Percentiles rank a stretch among this genome's conserved stretches.
phyloP scores from a whole-genome alignment of 2,329 filamentous ascomycete species.

The Huntiella savannae region DNA sequence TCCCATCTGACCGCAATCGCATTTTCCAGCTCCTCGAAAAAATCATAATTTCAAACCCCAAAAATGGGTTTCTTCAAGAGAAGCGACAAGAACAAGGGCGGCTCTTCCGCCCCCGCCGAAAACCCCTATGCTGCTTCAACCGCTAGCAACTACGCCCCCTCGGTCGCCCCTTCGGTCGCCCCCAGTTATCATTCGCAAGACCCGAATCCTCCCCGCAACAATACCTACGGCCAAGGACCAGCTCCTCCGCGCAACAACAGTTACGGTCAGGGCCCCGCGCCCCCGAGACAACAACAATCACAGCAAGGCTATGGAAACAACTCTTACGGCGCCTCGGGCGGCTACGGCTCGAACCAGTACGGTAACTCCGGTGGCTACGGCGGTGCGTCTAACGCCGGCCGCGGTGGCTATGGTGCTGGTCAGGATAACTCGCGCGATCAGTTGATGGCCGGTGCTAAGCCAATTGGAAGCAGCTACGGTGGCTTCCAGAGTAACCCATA shows the following conservation, averaged over 20 bases:
- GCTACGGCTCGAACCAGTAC: slow-evolving; percentile 35
- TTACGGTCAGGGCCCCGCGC: background rate
- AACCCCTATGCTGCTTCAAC: slow-evolving; percentile 10
- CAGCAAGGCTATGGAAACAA: slow-evolving; percentile 4
- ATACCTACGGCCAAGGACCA: slow-evolving; percentile 16
- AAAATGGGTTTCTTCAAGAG: slow-evolving; percentile 10
- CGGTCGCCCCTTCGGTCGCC: slow-evolving; percentile 7
- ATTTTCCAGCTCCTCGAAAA: background rate
- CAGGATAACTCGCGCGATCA: slow-evolving; percentile 24
- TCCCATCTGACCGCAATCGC: too few relatives aligned
- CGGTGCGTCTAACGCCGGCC: slow-evolving; percentile 29
- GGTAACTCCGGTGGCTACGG: slow-evolving; percentile 31
- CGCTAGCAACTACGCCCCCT: slow-evolving; percentile 9
- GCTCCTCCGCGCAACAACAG: slow-evolving; percentile 7
- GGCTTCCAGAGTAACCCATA: slow-evolving; percentile 15
- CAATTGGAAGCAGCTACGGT: slow-evolving; percentile 12
- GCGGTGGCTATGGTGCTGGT: slow-evolving; percentile 37
- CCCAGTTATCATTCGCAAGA: slow-evolving; percentile 9
- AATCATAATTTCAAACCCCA: background rate
- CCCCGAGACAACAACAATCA: slow-evolving; percentile 13
- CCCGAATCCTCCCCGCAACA: slow-evolving; percentile 7
- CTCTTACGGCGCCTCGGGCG: slow-evolving; percentile 16
- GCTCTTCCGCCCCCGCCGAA: slow-evolving; percentile 5
- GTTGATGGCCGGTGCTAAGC: slow-evolving; percentile 8
- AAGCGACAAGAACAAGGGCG: slow-evolving; percentile 9